A percentile compares a stretch with the other conserved stretches of the same genome.
Evolutionary conservation across 768 basidiomycete genomes (phyloP).

Genomic region (Auricularia sp.): DNA sequence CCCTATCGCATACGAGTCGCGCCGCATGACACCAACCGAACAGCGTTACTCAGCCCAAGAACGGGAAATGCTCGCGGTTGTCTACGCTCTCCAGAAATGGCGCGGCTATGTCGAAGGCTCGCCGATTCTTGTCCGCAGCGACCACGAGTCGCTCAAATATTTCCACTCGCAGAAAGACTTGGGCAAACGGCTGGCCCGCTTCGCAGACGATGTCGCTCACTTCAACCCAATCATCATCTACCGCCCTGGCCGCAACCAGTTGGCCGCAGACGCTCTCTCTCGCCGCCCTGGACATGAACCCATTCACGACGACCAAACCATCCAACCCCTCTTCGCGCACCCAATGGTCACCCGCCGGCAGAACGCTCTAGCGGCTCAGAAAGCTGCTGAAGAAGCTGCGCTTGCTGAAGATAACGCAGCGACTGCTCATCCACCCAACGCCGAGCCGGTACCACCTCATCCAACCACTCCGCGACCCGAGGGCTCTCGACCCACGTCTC

Average conservation of each 20-base stretch:
- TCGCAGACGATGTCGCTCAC: constrained; percentile 15
- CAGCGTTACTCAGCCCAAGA: background rate
- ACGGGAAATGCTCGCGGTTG: background rate
- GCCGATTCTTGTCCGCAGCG: constrained; percentile 15
- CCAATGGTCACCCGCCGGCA: background rate
- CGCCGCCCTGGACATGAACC: constrained; percentile 11
- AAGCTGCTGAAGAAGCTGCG: background rate
- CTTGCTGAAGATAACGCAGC: background rate
- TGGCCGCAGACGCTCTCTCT: constrained; percentile 15
- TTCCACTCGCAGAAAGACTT: constrained; percentile 16
- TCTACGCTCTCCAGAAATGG: constrained; percentile 10
- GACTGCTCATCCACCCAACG: no score
- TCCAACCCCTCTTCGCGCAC: constrained; percentile 9
- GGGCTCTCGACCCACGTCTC: no score
- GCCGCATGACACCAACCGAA: background rate
- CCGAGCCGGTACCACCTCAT: no score
- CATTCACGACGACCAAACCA: constrained; percentile 11
- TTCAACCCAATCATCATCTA: constrained; percentile 4
- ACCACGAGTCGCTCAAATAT: constrained; percentile 17
- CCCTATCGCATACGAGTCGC: background rate
- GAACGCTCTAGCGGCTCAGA: no score
- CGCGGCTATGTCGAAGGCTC: constrained; percentile 14
- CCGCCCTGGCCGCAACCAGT: constrained; percentile 8
- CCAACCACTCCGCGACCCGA: no score
- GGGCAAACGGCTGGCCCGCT: constrained; percentile 15